Conservation (phyloP, 2,329 filamentous ascomycete species). For the Colletotrichum sp. region DNA sequence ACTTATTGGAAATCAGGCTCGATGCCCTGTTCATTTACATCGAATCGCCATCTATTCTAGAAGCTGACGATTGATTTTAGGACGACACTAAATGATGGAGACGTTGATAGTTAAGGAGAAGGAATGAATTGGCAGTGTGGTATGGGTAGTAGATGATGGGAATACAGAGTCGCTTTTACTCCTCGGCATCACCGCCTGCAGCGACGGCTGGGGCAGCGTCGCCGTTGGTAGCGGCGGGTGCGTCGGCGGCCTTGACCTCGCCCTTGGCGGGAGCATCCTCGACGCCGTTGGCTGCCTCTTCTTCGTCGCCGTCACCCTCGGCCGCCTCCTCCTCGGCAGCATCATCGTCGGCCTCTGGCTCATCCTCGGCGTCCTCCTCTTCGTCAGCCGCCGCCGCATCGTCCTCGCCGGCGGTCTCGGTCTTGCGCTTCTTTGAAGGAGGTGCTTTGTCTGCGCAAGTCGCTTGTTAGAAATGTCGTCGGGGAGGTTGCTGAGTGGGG, state of each 20-base stretch:
- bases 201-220: slow-evolving; percentile 27
- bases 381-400: slow-evolving; percentile 36
- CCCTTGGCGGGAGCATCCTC: slow-evolving; percentile 30
- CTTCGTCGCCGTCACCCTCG: slow-evolving; percentile 27
- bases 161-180: neutral
- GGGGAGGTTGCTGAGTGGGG: neutral
- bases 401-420: slow-evolving; percentile 33
- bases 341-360: slow-evolving; percentile 33
- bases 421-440: slow-evolving; percentile 59
- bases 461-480: neutral
- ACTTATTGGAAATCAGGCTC: neutral
- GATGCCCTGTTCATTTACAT: neutral
- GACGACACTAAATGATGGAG: neutral
- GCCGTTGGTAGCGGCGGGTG: slow-evolving; percentile 27
- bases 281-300: slow-evolving; percentile 22
- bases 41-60: slow-evolving; percentile 11
- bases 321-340: slow-evolving; percentile 29
- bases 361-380: slow-evolving; percentile 34
- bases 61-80: neutral
- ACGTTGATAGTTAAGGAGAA: neutral
- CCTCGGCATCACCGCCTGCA: slow-evolving; percentile 23
- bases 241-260: slow-evolving; percentile 29
- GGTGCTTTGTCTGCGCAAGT: slow-evolving; percentile 39
- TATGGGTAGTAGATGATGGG: neutral
- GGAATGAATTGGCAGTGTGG: neutral